Base-by-base conservation (phyloP, 1,139 yeast genomes). In the Hyphopichia wangnamkhiaoensis region DNA sequence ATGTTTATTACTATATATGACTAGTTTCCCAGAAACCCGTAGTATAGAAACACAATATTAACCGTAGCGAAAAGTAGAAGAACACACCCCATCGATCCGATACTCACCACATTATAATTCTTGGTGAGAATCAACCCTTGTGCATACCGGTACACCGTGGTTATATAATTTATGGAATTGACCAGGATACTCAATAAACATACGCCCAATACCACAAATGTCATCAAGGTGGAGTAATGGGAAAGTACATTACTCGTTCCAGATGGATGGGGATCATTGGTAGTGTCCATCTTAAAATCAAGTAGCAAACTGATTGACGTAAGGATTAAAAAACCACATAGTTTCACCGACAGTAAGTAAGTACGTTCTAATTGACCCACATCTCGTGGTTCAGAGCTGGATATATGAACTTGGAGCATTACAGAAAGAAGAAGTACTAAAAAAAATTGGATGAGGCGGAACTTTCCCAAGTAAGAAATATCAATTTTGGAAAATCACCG, bases 341-440 rank as follows among this genome's bases (percentile, higher is more conserved):
- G 10, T 16, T 35, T 35, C 12, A 35, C n/a, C 13, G 37, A 15
- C 33, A 35, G 37, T 8, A 81, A 58, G 20, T 80, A 68, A 0
- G 85, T 79, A 33, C 85, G 56, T 50, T 80, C 87, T 41, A 76
- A 74, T 62, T 80, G 84, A n/a, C 80, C 58, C 20, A 79, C 78
- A 55, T 81, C 87, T 38, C 86, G 60, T 0, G 86, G 84, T 43
- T 80, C 82, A 1, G 81, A 75, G 4, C 76, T 64, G 7, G 68
- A 59, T 29, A 78, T 70, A 23, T 68, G 12, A 7, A 35, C 33
- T 9, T 6, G 19, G 8, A 17, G 16, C 31, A 28, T 28, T 28
- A 28, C 8, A 13, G 12, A 6, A 28, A 16, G 31, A 16, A 28
- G 10, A 21, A 21, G 10, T 7, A 21, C 7, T 7, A 21, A 21